Base-by-base conservation (phyloP, 2,329 filamentous ascomycete species). In the Xylaria digitata region DNA sequence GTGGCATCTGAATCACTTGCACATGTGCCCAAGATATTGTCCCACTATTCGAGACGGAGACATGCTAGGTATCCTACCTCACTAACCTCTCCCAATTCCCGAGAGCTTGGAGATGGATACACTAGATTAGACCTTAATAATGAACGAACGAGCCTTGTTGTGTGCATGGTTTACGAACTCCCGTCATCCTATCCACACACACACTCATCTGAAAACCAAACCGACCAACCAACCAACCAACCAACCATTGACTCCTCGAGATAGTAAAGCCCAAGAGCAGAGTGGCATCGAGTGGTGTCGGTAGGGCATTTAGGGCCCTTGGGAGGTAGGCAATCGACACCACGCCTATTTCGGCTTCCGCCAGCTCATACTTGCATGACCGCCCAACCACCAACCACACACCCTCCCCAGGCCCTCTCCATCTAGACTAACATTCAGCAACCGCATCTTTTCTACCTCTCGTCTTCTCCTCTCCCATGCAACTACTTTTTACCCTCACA, bases 351-450 rank as follows among this genome's bases (percentile, higher is more conserved):
- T 70, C 50, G 67, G 65, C 48, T 21, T 52, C 45, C 65, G 70
- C 68, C 70, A 71, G 60, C 70, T 66, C 70, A 72, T 63, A 72
- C 70, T 30, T 72, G 70, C 70, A 69, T 70, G 49, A 37, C 34
- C 63, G 61, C 63, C 66, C 66, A 67, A 69, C 59, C 64, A 61
- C 63, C 63, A 65, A 65, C 56, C 45, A 55, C 50, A n/a, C 40
- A 42, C 23, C 32, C 19, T 42, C 19, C 17, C 30, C 50, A n/a
- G 30, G 32, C 23, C 32, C 19, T 42, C 19, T n/a, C 30, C 34
- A 65, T 52, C 32, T 8, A 46, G 43, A 54, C 42, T 40, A 55
- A 30, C 61, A 42, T 61, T 43, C 26, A 56, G 15, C 21, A 15
- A 60, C 40, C n/a, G 23, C 40, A 40, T 52, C 59, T 59, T 52